Percentiles rank a stretch among this genome's conserved stretches.
phyloP scores from a whole-genome alignment of 495 filamentous ascomycete genomes.

The Penicillium cosmopolitanum region DNA sequence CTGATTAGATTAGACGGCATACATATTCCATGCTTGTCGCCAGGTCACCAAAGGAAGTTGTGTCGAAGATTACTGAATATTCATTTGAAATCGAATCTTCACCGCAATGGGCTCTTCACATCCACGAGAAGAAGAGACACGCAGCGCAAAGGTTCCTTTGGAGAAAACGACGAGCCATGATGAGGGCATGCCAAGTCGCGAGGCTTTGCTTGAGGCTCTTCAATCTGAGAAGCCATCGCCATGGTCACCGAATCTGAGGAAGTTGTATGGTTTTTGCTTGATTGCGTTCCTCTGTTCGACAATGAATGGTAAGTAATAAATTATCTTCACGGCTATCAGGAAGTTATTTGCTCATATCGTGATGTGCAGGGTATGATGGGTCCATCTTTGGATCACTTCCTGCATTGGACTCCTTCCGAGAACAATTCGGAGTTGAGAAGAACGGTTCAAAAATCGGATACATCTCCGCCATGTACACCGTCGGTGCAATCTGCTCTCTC shows the following conservation, averaged over 20 bases:
- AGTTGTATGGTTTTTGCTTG: constrained; percentile 14
- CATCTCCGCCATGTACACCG: constrained; percentile 60
- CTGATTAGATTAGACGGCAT: not conserved
- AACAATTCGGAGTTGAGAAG: constrained; percentile 36
- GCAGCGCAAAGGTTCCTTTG: not conserved
- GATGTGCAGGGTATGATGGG: constrained; percentile 47
- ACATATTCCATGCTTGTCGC: not conserved
- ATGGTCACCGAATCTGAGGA: constrained; percentile 20
- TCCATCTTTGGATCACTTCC: constrained; percentile 46
- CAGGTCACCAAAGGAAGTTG: too few relatives aligned
- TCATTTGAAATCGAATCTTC: not conserved
- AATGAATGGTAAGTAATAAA: constrained; percentile 14
- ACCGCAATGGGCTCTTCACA: not conserved
- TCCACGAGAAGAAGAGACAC: not conserved
- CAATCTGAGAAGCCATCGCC: constrained; percentile 13
- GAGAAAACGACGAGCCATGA: constrained; percentile 12
- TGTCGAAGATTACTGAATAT: not conserved
- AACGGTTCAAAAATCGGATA: constrained; percentile 46
- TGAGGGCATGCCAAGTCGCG: constrained; percentile 14
- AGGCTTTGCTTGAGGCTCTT: constrained; percentile 16
- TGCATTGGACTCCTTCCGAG: constrained; percentile 32
- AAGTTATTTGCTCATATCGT: not conserved
- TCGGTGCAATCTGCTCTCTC: constrained; percentile 61
- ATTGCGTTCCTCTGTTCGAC: constrained; percentile 21
- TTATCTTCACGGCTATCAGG: not conserved